A percentile compares a stretch with the other conserved stretches of the same genome.
phyloP scores from a whole-genome alignment of 2,329 filamentous ascomycete genomes.

The Grosmannia huntii region DNA sequence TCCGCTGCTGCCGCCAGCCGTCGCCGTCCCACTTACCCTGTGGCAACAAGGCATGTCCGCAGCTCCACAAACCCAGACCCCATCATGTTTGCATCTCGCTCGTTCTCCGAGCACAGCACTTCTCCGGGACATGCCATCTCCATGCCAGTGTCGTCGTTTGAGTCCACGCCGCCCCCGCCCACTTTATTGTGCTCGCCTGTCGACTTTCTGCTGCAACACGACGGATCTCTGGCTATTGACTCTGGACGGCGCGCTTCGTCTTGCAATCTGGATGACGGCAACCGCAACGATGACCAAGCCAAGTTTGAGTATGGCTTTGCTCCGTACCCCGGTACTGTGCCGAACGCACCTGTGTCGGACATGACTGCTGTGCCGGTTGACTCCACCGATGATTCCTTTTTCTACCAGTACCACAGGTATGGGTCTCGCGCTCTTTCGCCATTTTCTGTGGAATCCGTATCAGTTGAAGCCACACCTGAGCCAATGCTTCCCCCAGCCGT shows the following conservation, averaged over 20 bases:
- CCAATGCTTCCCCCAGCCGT: slow-evolving; percentile 50
- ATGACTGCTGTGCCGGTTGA: slow-evolving; percentile 9
- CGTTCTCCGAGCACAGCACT: slow-evolving; percentile 18
- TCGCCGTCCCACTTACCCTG: slow-evolving; percentile 13
- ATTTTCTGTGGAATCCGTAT: slow-evolving; percentile 21
- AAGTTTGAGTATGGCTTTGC: slow-evolving; percentile 60
- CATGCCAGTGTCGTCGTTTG: slow-evolving; percentile 6
- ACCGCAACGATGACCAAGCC: slow-evolving; percentile 28
- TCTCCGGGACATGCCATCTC: slow-evolving; percentile 21
- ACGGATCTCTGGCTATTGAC: background rate
- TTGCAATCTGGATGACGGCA: slow-evolving; percentile 49
- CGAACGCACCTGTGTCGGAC: slow-evolving; percentile 6
- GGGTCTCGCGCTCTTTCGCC: slow-evolving; percentile 33
- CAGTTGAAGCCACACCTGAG: slow-evolving; percentile 22
- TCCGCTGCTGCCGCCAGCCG: slow-evolving; percentile 1
- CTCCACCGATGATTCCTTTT: slow-evolving; percentile 21
- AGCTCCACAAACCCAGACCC: slow-evolving; percentile 51
- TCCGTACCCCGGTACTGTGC: slow-evolving; percentile 62
- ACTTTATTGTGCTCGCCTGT: slow-evolving; percentile 55
- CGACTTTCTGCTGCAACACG: slow-evolving; percentile 33
- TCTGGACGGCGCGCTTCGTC: slow-evolving; percentile 50
- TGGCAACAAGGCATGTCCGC: slow-evolving; percentile 35
- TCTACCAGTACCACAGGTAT: slow-evolving; percentile 35
- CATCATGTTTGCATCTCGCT: slow-evolving; percentile 29
- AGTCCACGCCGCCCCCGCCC: slow-evolving; percentile 26